phyloP scores from a whole-genome alignment of 1,284 basidiomycete genomes.

The Neolentinus lepideus region DNA sequence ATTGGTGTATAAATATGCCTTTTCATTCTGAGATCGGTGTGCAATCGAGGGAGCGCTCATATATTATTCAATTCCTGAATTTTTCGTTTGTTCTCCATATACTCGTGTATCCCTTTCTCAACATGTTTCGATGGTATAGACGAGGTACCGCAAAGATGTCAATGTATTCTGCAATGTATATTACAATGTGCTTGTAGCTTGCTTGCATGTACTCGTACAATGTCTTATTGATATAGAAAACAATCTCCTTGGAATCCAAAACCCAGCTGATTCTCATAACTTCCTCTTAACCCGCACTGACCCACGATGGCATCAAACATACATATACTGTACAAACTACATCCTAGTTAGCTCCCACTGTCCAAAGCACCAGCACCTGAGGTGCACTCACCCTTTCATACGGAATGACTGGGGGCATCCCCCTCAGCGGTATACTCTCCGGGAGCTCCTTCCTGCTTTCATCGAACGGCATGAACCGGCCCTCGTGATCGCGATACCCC shows the following conservation, averaged over 20 bases:
- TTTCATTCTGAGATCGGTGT: neutral
- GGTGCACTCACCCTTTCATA: slow-evolving; percentile 44
- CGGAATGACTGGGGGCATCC: slow-evolving; percentile 42
- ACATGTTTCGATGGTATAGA: too few species aligned
- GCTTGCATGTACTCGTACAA: neutral
- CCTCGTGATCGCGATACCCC: slow-evolving; percentile 46
- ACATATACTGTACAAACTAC: neutral
- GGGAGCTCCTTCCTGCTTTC: slow-evolving; percentile 44
- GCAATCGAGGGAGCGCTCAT: too few species aligned
- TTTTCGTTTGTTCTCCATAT: neutral
- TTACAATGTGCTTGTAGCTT: neutral
- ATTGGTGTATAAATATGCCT: slow-evolving; percentile 27
- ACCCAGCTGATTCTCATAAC: too few species aligned
- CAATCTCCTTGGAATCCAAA: too few species aligned
- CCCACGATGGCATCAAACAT: neutral
- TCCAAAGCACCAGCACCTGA: neutral
- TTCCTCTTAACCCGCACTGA: too few species aligned
- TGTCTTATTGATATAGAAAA: neutral
- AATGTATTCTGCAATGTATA: neutral
- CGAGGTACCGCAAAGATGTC: too few species aligned
- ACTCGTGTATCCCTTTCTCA: neutral
- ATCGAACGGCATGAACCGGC: slow-evolving; percentile 31
- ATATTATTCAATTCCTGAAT: too few species aligned
- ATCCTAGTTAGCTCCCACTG: neutral
- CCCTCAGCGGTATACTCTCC: slow-evolving; percentile 46